phyloP scores from a whole-genome alignment of 2,329 filamentous ascomycete genomes.

The Penicillium verrucosum region DNA sequence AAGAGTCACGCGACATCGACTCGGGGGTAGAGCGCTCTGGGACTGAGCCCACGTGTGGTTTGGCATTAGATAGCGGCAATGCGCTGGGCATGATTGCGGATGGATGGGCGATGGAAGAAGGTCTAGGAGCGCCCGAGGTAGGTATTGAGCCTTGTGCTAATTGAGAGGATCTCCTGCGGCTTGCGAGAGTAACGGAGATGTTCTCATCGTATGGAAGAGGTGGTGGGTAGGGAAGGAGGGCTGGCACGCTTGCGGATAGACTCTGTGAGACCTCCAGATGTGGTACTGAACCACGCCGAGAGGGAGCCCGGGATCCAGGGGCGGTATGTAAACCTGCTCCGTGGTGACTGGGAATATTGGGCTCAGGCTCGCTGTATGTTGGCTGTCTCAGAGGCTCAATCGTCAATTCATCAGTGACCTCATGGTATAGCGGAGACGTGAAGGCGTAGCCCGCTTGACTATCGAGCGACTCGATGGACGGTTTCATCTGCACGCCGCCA shows the following conservation, averaged over 20 bases:
- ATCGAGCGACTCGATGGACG: slow-evolving; percentile 32
- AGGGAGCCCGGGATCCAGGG: slow-evolving; percentile 25
- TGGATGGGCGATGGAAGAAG: slow-evolving; percentile 25
- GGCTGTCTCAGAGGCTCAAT: slow-evolving; percentile 28
- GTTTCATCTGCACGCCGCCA: slow-evolving; percentile 24
- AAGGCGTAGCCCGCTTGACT: slow-evolving; percentile 25
- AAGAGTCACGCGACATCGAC: slow-evolving; percentile 35
- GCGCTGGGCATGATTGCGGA: slow-evolving; percentile 36
- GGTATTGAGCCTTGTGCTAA: slow-evolving; percentile 11
- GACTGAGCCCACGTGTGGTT: slow-evolving; percentile 23
- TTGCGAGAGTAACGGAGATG: slow-evolving; percentile 31
- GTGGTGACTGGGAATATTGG: slow-evolving; percentile 16
- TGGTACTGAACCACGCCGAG: slow-evolving; percentile 20
- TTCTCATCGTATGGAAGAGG: slow-evolving; percentile 36
- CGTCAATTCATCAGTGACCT: slow-evolving; percentile 23
- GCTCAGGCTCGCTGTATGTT: slow-evolving; percentile 33
- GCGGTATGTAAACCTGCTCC: slow-evolving; percentile 24
- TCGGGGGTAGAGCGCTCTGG: slow-evolving; percentile 30
- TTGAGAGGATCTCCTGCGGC: slow-evolving; percentile 15
- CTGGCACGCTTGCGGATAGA: slow-evolving; percentile 28
- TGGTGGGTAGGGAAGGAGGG: slow-evolving; percentile 21
- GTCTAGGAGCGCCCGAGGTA: slow-evolving; percentile 5
- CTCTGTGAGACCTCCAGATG: slow-evolving; percentile 17
- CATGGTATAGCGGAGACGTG: slow-evolving; percentile 29
- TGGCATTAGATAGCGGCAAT: slow-evolving; percentile 21